Evolutionary conservation across 2,329 filamentous ascomycete species (phyloP), one percentile per base, ranked within the genome.

Genomic region (Anisogramma anomala): DNA sequence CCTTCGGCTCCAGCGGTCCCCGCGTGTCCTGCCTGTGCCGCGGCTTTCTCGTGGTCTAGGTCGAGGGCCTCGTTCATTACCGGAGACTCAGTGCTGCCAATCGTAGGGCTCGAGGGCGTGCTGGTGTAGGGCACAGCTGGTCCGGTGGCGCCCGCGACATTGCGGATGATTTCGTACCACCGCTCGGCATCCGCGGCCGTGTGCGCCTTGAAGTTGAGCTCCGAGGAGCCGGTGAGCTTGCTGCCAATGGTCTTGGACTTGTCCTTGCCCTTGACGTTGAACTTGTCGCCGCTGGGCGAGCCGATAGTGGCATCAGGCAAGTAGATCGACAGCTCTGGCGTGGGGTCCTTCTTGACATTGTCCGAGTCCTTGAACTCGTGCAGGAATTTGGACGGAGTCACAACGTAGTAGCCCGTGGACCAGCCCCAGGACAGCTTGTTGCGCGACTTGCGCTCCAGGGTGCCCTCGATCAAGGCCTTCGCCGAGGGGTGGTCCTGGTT

Each of bases 321-420:
- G 61, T 89, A 96, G 50, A 98, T 77, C 11, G 84, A 91, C 30
- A 91, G 68, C 58, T 98, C 89, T 0, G 91, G 89, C 42, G 74
- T 71, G 8, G 86, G 85, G 47, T 94, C 85, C 53, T 76, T 64
- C 35, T 22, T 22, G 38, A 71, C 51, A 55, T 78, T 73, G 54
- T 96, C 89, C 57, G 84, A 82, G 55, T 93, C 87, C 65, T 94
- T 94, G 71, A 94, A 98, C 62, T 95, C 88, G 65, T 98, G 91
- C 44, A 98, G 66, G 64, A 82, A 98, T 55, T 84, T 86, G 43
- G 84, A 75, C 0, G 86, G 83, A 0, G 87, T 94, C 35, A 96
- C 77, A 42, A 91, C 89, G 57, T 94, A 98, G 69, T 93, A 94
- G 42, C 75, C 77, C 0, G 83, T 76, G 48, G 77, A 79, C 62